Evolutionary conservation across 108 stramenopile species (phyloP), one percentile per base, ranked within the genome.

Genomic region (Mediolabrus comicus): DNA sequence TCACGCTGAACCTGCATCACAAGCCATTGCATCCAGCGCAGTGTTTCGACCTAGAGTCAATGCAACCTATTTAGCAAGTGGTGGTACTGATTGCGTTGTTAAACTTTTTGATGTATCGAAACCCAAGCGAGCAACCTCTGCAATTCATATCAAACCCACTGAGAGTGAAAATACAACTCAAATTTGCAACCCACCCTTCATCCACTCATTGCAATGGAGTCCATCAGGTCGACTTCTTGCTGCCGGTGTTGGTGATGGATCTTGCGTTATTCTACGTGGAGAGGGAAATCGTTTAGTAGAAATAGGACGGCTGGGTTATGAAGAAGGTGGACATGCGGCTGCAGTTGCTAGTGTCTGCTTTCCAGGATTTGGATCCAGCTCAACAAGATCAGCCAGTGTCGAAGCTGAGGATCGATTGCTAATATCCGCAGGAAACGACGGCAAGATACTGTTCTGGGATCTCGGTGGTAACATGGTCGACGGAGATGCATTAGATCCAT

Each of bases 111-210:
- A 94, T 78, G 59, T 84, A 1, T 26, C 41, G 2, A 63, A 60
- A 64, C 88, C 86, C 59, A 77, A 78, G 62, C 69, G 57, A 68
- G 74, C 52, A 36, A 65, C 77, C 52, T 77, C 84, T 78, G 35
- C 73, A 55, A 34, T 83, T 54, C 19, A 60, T 60, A 53, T 82
- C 67, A 56, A 51, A 67, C 49, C 79, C 41, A 26, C 41, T 49
- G 35, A 74, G 12, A 51, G 58, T 24, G 75, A 66, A 13, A 69
- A 59, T 57, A 34, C 69, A 26, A 79, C 65, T 57, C 90, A 91
- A 68, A 59, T 91, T 4, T 92, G 89, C 83, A 95, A 95, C 82
- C 93, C 93, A 38, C 93, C 93, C 46, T 84, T 87, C 65, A 85
- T 95, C 2, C 80, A 95, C 75, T 83, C 59, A 10, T 54, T 95